These are phyloP conservation scores for Globisporangium perplexum DNA, from an alignment of 352 stramenopile species.

Conservation along the genomic window DNA sequence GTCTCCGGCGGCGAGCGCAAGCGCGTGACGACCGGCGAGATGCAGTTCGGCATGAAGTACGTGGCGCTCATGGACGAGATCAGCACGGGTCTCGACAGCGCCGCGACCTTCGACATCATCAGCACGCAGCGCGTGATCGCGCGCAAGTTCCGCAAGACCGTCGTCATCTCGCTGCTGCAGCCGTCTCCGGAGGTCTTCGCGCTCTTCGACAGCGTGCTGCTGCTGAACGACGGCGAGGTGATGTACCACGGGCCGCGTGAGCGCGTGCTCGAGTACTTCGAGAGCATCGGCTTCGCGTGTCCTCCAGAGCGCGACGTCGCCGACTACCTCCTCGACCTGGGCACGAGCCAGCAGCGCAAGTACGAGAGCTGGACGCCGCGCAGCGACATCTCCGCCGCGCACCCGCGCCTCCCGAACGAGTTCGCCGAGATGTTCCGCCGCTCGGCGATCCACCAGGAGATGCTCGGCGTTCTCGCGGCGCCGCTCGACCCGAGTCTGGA, in stretches of 20 bases:
- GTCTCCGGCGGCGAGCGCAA: slow-evolving; percentile 64
- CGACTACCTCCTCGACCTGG: slow-evolving; percentile 15
- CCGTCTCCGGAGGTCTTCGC: slow-evolving; percentile 85
- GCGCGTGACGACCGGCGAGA: slow-evolving; percentile 73
- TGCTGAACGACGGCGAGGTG: slow-evolving; percentile 41
- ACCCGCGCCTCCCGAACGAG: slow-evolving; percentile 16
- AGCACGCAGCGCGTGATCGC: slow-evolving; percentile 44
- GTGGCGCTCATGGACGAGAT: slow-evolving; percentile 89
- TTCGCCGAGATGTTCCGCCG: slow-evolving; percentile 27
- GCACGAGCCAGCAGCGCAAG: slow-evolving; percentile 12
- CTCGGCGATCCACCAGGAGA: slow-evolving; percentile 15
- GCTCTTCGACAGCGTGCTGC: slow-evolving; percentile 88
- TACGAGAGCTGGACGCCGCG: slow-evolving; percentile 6
- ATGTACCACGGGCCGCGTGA: slow-evolving; percentile 20
- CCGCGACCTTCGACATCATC: slow-evolving; percentile 90
- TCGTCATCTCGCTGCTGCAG: slow-evolving; percentile 68
- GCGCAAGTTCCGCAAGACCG: slow-evolving; percentile 22
- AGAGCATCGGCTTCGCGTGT: slow-evolving; percentile 11
- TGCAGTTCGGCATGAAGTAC: slow-evolving; percentile 69
- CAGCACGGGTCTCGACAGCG: slow-evolving; percentile 87
- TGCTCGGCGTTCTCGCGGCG: slow-evolving; percentile 6
- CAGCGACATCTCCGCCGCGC: not conserved
- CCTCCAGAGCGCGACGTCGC: slow-evolving; percentile 11
- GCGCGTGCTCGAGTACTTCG: slow-evolving; percentile 14
- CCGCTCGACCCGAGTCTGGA: slow-evolving; percentile 9